phyloP scores from a whole-genome alignment of 73 alveolate species.

The Paramecium tetraurelia region DNA sequence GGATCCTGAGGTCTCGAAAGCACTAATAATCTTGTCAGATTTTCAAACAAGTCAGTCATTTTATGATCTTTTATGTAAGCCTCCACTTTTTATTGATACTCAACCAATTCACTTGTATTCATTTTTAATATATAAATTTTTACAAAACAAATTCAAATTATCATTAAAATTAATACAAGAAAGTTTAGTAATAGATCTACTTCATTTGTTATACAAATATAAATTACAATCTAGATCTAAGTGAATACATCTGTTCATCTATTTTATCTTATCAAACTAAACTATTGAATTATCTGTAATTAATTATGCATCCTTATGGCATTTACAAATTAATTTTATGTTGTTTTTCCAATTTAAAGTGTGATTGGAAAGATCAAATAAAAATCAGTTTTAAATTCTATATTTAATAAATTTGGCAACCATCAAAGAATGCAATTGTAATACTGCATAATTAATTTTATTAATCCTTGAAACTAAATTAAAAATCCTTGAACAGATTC shows the following conservation, averaged over 20 bases:
- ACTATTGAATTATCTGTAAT: too few relatives aligned
- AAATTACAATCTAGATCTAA: too few relatives aligned
- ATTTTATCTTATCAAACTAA: too few relatives aligned
- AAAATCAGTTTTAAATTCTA: background rate
- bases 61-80: conserved; percentile 52
- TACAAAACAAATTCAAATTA: background rate
- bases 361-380: too few relatives aligned
- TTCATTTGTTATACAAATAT: background rate
- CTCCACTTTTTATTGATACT: conserved; percentile 27
- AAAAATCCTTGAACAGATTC: background rate
- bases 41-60: conserved; percentile 54
- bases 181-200: background rate
- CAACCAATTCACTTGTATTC: conserved; percentile 32
- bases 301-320: too few relatives aligned
- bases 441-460: too few relatives aligned
- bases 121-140: background rate
- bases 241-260: too few relatives aligned
- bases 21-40: conserved; percentile 28
- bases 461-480: too few relatives aligned
- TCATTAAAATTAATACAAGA: background rate
- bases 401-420: too few relatives aligned
- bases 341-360: too few relatives aligned
- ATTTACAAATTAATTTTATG: too few relatives aligned
- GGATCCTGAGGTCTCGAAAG: conserved; percentile 55
- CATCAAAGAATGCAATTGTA: background rate